phyloP scores from a whole-genome alignment of 768 basidiomycete species.

The Rhodocollybia butyracea region DNA sequence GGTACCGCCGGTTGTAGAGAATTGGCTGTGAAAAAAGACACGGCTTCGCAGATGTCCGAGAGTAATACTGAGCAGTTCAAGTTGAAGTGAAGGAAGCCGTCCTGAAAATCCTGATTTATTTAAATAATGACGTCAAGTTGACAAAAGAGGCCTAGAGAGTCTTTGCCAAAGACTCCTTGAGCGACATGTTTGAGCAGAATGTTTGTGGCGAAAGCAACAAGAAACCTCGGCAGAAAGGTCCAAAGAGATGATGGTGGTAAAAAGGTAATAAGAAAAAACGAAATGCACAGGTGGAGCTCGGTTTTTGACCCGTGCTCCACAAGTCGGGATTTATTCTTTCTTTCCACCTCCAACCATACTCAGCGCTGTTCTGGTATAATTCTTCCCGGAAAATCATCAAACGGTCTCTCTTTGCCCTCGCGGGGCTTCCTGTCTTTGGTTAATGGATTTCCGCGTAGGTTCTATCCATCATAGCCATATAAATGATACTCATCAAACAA shows the following conservation, averaged over 20 bases:
- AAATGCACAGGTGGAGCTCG: constrained; percentile 4
- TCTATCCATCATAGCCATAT: background rate
- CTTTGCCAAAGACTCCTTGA: too few species aligned
- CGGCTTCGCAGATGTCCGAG: too few species aligned
- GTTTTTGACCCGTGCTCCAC: constrained; percentile 6
- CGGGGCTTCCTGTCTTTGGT: constrained; percentile 13
- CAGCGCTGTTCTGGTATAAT: background rate
- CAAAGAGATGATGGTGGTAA: background rate
- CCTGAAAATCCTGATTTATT: too few species aligned
- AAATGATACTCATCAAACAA: background rate
- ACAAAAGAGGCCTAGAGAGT: too few species aligned
- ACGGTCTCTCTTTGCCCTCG: background rate
- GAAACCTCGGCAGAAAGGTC: too few species aligned
- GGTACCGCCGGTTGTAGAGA: background rate
- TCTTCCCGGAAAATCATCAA: background rate
- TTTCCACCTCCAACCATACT: background rate
- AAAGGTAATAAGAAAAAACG: background rate
- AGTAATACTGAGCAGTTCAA: too few species aligned
- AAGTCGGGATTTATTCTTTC: background rate
- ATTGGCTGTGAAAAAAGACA: too few species aligned
- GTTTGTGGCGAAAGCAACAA: background rate
- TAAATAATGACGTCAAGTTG: too few species aligned
- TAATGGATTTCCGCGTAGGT: constrained; percentile 19
- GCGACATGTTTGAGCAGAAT: too few species aligned
- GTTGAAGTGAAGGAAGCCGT: too few species aligned